phyloP scores from a whole-genome alignment of 2,329 filamentous ascomycete species.

The Cryphonectria nitschkei region DNA sequence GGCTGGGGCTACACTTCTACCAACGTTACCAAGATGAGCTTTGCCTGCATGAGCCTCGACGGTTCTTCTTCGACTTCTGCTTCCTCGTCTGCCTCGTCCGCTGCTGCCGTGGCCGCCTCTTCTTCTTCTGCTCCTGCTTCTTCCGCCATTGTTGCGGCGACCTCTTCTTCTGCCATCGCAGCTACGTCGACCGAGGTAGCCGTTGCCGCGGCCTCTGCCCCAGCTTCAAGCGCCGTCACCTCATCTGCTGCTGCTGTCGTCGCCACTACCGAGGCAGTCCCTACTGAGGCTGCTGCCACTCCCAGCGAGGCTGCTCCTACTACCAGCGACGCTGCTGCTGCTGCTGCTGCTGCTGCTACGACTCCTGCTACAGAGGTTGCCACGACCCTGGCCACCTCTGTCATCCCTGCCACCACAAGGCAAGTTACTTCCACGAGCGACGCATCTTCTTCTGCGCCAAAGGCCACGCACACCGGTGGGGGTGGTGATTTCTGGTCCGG shows the following conservation, averaged over 20 bases:
- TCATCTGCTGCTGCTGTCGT: background rate
- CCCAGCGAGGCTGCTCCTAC: background rate
- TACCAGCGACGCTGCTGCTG: no score
- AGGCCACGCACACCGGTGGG: background rate
- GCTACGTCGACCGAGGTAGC: conserved; percentile 1
- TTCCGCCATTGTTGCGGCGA: background rate
- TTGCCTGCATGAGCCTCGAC: conserved; percentile 49
- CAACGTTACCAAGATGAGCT: conserved; percentile 51
- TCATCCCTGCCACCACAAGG: background rate
- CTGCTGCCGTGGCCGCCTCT: background rate
- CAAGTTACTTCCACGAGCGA: conserved; percentile 7
- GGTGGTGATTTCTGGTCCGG: background rate
- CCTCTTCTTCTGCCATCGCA: background rate
- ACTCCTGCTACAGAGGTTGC: background rate
- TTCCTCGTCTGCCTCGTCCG: conserved; percentile 4
- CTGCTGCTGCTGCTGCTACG: background rate
- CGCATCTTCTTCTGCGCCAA: background rate
- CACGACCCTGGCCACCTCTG: background rate
- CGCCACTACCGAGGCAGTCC: background rate
- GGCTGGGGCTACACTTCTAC: conserved; percentile 35
- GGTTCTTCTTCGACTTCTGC: conserved; percentile 15
- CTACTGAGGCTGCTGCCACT: background rate
- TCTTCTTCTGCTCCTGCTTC: background rate
- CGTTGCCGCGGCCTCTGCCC: background rate
- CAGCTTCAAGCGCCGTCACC: background rate